Base-by-base conservation (phyloP, 169 alveolate species). In the Cryptosporidium bovis region DNA sequence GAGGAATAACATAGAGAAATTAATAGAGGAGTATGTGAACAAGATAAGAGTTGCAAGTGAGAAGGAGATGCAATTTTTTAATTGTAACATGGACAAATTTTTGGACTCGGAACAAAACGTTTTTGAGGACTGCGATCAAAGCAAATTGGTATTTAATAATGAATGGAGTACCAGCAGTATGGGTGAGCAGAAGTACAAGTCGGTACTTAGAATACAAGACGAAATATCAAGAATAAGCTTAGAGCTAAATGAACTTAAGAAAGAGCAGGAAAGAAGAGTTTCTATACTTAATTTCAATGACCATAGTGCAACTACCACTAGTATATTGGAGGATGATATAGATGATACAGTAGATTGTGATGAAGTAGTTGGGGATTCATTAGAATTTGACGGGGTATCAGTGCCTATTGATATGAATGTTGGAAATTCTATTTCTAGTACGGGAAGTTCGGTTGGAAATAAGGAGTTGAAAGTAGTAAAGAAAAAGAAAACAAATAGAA, bases 311-410 rank as follows among this genome's bases (percentile, higher is more conserved):
- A 58, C 71, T 36, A 71, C 53, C 18, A 51, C 67, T 18, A 62
- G 20, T 27, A 36, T 48, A n/a, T 66, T 40, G 31, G 87, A 44
- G 20, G 87, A 77, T n/a, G 87, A 77, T n/a, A 27, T 36, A n/a
- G 87, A 77, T n/a, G 64, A 60, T 1, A 31, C 4, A 18, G 71
- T 58, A 13, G 71, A 36, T 10, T 71, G 46, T n/a, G 69, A 62
- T 20, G 46, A 18, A 10, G 36, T 27, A 20, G 77, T 58, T 27
- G 15, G 34, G 0, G 87, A 77, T n/a, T 40, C 48, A 40, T 40
- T 40, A 40, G 48, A 40, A 8, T 53, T 69, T 69, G 83, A 69
- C 1, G 16, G 67, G 15, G 12, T 10, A 2, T 15, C 31, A 10
- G 8, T 50, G 1, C 50, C 27, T 12, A 18, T 31, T 1, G 46